phyloP scores from a whole-genome alignment of 2,329 filamentous ascomycete genomes.

The Colletotrichum horii region DNA sequence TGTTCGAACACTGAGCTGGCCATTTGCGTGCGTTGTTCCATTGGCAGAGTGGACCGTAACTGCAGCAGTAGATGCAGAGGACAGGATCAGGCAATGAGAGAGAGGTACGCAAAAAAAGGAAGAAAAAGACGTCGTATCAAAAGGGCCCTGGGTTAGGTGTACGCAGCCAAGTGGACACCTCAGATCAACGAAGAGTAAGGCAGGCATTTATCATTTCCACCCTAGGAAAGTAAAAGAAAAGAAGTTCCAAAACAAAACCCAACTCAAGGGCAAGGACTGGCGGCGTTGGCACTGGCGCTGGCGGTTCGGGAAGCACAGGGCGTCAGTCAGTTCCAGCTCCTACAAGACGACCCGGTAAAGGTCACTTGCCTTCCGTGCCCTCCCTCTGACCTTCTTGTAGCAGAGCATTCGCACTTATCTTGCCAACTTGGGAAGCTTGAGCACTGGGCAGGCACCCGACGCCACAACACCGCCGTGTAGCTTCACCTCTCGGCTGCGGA shows the following conservation, averaged over 20 bases:
- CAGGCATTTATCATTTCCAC: not conserved
- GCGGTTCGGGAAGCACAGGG: conserved; percentile 9
- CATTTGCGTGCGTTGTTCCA: not conserved
- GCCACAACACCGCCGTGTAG: conserved; percentile 6
- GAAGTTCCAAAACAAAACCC: not conserved
- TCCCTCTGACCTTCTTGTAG: not conserved
- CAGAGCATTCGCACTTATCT: not conserved
- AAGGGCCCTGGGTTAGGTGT: not conserved
- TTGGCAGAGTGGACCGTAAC: not conserved
- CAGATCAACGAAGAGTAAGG: not conserved
- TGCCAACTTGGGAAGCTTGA: conserved; percentile 12
- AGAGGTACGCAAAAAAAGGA: not conserved
- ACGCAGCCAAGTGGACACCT: not conserved
- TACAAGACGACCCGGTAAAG: not conserved
- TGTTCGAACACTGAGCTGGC: not conserved
- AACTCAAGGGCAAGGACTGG: not conserved
- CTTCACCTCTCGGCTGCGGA: not conserved
- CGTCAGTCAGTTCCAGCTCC: conserved; percentile 12
- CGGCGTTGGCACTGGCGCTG: not conserved
- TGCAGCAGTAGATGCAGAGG: not conserved
- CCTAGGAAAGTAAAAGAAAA: not conserved
- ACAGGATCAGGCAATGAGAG: not conserved
- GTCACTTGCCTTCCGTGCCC: not conserved
- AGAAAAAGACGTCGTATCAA: not conserved
- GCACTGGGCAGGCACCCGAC: conserved; percentile 12